Percentiles rank a stretch among this genome's conserved stretches.
Conservation (phyloP, 345 rosid genomes). For the Gossypium bickii region DNA sequence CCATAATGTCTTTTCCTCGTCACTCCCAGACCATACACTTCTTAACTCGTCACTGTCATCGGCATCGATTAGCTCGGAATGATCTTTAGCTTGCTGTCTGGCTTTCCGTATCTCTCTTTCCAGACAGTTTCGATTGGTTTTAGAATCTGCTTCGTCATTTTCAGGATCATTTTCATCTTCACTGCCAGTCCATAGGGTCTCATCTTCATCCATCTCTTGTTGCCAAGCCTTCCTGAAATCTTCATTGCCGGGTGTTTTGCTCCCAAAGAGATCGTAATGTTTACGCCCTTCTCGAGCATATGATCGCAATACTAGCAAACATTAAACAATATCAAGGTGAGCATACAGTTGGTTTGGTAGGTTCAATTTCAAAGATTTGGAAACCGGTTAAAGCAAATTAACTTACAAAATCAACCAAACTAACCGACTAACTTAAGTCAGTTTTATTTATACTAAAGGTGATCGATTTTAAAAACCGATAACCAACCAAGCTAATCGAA, state of each 20-base stretch:
- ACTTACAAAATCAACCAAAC: not conserved
- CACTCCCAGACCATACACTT: slow-evolving; percentile 91
- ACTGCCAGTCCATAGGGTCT: slow-evolving; percentile 74
- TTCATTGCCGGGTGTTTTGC: slow-evolving; percentile 49
- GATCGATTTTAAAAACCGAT: too few relatives aligned
- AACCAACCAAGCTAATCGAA: too few relatives aligned
- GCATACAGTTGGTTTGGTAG: not conserved
- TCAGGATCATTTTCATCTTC: slow-evolving; percentile 58
- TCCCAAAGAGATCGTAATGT: slow-evolving; percentile 72
- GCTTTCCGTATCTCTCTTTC: slow-evolving; percentile 59
- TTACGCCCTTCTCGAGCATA: slow-evolving; percentile 51
- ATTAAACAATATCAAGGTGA: not conserved
- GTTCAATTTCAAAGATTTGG: not conserved
- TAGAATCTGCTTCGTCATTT: slow-evolving; percentile 14
- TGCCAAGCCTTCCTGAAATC: slow-evolving; percentile 68
- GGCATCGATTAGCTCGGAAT: slow-evolving; percentile 60
- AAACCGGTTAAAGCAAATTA: not conserved
- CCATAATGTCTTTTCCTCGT: slow-evolving; percentile 90
- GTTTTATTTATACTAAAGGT: too few relatives aligned
- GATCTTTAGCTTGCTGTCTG: slow-evolving; percentile 70
- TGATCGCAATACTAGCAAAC: slow-evolving; percentile 43
- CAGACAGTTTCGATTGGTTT: slow-evolving; percentile 20
- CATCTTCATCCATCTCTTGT: slow-evolving; percentile 62
- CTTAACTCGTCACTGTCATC: slow-evolving; percentile 85
- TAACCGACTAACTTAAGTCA: not conserved